Conservation (phyloP, 495 filamentous ascomycete species). For the Venustampulla echinocandica region DNA sequence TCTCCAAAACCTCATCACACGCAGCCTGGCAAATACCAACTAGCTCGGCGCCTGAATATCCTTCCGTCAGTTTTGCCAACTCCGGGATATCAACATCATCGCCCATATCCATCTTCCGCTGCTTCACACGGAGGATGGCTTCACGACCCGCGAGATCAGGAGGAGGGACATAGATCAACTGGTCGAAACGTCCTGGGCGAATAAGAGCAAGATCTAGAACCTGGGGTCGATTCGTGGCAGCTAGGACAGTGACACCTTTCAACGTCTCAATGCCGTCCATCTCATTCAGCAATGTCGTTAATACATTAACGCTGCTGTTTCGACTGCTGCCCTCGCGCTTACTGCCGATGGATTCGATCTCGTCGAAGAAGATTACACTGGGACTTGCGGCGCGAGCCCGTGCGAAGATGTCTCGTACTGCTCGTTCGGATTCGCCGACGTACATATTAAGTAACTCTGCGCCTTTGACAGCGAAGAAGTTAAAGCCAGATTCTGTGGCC, state of each 20-base stretch:
- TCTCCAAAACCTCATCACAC: slow-evolving; percentile 48
- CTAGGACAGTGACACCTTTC: slow-evolving; percentile 80
- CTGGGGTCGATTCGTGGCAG: slow-evolving; percentile 89
- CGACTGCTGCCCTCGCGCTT: slow-evolving; percentile 46
- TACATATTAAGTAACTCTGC: slow-evolving; percentile 96
- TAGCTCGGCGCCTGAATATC: slow-evolving; percentile 85
- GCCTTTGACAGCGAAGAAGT: slow-evolving; percentile 95
- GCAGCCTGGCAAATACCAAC: slow-evolving; percentile 69
- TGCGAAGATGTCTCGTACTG: slow-evolving; percentile 78
- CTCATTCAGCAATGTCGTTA: slow-evolving; percentile 88
- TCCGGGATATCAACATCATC: slow-evolving; percentile 56
- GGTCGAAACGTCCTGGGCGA: slow-evolving; percentile 80
- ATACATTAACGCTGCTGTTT: slow-evolving; percentile 60
- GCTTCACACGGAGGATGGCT: slow-evolving; percentile 67
- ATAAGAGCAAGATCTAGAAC: slow-evolving; percentile 79
- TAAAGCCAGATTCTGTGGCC: slow-evolving; percentile 83
- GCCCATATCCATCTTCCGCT: slow-evolving; percentile 49
- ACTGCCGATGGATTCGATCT: slow-evolving; percentile 89
- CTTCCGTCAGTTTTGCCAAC: slow-evolving; percentile 64
- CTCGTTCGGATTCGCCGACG: slow-evolving; percentile 90
- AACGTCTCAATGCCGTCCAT: slow-evolving; percentile 91
- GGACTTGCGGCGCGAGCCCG: slow-evolving; percentile 80
- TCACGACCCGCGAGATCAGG: slow-evolving; percentile 66
- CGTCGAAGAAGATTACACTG: slow-evolving; percentile 96
- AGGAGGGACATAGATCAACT: slow-evolving; percentile 81